phyloP scores from a whole-genome alignment of 371 early-diverging fungal genomes.

The Lichtheimia hyalospora region DNA sequence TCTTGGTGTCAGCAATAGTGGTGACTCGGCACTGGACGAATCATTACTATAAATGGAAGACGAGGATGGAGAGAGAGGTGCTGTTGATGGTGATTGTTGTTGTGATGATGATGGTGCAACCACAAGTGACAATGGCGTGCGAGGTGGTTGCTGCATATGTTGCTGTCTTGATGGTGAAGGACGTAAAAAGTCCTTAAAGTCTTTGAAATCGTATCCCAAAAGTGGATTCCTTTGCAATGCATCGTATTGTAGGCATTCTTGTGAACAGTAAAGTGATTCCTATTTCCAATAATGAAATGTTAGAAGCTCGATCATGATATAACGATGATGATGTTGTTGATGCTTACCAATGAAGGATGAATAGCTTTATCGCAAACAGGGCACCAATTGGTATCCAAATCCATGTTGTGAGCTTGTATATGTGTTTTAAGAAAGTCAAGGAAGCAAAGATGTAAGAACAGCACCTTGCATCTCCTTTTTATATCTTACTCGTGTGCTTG shows the following conservation, averaged over 20 bases:
- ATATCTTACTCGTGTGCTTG: background rate
- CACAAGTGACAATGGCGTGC: too few relatives aligned
- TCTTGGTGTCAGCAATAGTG: background rate
- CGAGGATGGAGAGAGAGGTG: background rate
- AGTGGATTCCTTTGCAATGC: conserved; percentile 27
- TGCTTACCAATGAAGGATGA: conserved; percentile 2
- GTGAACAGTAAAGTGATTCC: conserved; percentile 27
- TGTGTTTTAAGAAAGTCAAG: background rate
- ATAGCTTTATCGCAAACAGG: conserved; percentile 14
- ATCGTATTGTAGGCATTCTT: conserved; percentile 28
- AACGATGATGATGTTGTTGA: too few relatives aligned
- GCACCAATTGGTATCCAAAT: conserved; percentile 12
- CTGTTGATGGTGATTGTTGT: background rate
- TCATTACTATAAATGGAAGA: conserved; percentile 1
- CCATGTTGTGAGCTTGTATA: background rate
- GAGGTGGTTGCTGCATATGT: background rate
- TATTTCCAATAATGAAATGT: background rate
- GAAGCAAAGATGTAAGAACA: background rate
- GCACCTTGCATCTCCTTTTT: conserved; percentile 1
- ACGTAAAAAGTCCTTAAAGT: conserved; percentile 22
- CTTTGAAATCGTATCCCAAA: conserved; percentile 30
- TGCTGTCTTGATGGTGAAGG: background rate
- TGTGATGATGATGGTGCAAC: background rate
- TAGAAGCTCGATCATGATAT: background rate
- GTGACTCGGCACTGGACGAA: background rate